Evolutionary conservation across 2,329 filamentous ascomycete species (phyloP).

Genomic region (Claviceps humidiphila): DNA sequence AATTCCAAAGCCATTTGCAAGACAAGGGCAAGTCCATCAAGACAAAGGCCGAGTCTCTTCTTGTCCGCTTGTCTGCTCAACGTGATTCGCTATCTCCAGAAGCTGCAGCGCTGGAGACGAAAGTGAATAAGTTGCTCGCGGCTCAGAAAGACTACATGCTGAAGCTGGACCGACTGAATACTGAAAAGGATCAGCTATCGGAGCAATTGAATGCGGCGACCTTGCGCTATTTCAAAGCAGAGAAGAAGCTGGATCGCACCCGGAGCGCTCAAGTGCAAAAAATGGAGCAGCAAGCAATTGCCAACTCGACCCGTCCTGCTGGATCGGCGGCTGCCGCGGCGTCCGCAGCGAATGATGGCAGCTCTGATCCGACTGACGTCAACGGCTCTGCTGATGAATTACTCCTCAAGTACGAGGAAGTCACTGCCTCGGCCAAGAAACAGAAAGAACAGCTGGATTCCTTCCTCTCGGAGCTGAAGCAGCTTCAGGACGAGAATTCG

Average conservation of each 20-base stretch:
- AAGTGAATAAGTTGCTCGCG: slow-evolving; percentile 62
- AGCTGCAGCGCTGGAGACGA: slow-evolving; percentile 57
- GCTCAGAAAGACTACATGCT: slow-evolving; percentile 69
- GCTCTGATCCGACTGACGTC: slow-evolving; percentile 36
- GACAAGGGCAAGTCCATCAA: slow-evolving; percentile 66
- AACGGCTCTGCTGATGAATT: slow-evolving; percentile 51
- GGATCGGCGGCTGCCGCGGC: slow-evolving; percentile 1
- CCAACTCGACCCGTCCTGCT: slow-evolving; percentile 45
- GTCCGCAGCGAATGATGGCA: slow-evolving; percentile 26
- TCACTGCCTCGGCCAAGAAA: slow-evolving; percentile 61
- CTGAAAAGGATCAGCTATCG: slow-evolving; percentile 73
- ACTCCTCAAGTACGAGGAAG: slow-evolving; percentile 65
- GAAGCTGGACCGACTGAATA: slow-evolving; percentile 60
- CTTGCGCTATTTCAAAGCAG: slow-evolving; percentile 83
- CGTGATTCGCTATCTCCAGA: slow-evolving; percentile 51
- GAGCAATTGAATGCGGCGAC: slow-evolving; percentile 82
- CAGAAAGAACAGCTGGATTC: slow-evolving; percentile 81
- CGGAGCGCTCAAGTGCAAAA: slow-evolving; percentile 86
- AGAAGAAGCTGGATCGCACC: slow-evolving; percentile 82
- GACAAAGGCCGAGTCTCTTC: slow-evolving; percentile 56
- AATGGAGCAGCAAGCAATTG: slow-evolving; percentile 75
- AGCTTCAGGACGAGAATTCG: slow-evolving; percentile 65
- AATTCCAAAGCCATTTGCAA: slow-evolving; percentile 73
- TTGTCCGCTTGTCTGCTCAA: slow-evolving; percentile 39
- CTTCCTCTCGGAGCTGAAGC: slow-evolving; percentile 63